These are phyloP conservation scores for Fusarium austroafricanum DNA, from an alignment of 2,329 filamentous ascomycete genomes.

Conservation along the genomic window DNA sequence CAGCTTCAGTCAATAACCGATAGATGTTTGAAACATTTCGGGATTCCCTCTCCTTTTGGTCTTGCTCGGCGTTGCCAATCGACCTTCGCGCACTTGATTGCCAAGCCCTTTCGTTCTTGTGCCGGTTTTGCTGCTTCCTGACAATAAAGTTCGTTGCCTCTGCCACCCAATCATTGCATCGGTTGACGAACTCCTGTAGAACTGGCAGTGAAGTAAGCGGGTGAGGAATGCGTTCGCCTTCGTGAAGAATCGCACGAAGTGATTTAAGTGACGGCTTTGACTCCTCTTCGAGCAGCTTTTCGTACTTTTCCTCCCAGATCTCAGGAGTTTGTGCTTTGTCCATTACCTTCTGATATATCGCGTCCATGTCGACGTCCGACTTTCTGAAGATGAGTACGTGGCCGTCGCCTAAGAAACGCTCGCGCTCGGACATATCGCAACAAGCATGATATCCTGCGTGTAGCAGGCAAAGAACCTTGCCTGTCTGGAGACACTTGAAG, in stretches of 20 bases:
- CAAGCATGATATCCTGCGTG: slow-evolving; percentile 86
- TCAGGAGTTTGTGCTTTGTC: slow-evolving; percentile 91
- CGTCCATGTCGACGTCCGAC: slow-evolving; percentile 74
- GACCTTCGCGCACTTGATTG: slow-evolving; percentile 79
- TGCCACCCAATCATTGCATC: slow-evolving; percentile 97
- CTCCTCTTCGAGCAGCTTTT: slow-evolving; percentile 85
- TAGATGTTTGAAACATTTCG: slow-evolving; percentile 91
- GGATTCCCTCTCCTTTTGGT: slow-evolving; percentile 85
- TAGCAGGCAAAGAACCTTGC: slow-evolving; percentile 83
- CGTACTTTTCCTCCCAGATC: slow-evolving; percentile 89
- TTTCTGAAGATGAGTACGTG: slow-evolving; percentile 84
- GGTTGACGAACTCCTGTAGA: slow-evolving; percentile 89
- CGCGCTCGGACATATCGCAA: slow-evolving; percentile 74
- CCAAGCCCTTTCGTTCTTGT: slow-evolving; percentile 92
- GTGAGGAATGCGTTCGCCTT: slow-evolving; percentile 96
- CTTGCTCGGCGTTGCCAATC: slow-evolving; percentile 64
- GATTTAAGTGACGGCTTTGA: slow-evolving; percentile 86
- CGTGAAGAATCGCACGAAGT: slow-evolving; percentile 83
- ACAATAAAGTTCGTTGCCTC: slow-evolving; percentile 97
- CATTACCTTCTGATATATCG: slow-evolving; percentile 78
- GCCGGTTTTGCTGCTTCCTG: slow-evolving; percentile 95
- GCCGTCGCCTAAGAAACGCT: slow-evolving; percentile 75
- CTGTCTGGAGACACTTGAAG: slow-evolving; percentile 84
- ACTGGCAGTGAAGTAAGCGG: slow-evolving; percentile 84
- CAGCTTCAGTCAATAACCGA: slow-evolving; percentile 83